Conservation (phyloP, 2,329 filamentous ascomycete species). For the Fusarium transvaalense region DNA sequence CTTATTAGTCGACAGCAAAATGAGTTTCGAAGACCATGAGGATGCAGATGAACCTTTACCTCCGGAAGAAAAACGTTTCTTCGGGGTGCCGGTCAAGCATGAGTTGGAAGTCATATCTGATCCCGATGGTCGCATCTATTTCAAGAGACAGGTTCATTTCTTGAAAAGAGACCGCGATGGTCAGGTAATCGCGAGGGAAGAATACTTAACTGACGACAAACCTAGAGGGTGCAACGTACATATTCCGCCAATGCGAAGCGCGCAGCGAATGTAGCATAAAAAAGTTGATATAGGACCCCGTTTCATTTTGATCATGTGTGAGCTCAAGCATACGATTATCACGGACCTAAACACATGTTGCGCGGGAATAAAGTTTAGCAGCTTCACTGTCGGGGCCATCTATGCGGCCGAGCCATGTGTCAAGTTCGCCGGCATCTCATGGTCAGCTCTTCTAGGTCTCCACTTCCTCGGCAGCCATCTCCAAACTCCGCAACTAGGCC, state of each 20-base stretch:
- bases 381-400: background rate
- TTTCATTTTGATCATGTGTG: background rate
- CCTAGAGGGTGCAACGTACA: background rate
- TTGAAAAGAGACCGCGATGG: background rate
- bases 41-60: rapidly evolving
- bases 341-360: no score
- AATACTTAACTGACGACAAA: conserved; percentile 12
- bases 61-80: conserved; percentile 1
- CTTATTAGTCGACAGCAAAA: background rate
- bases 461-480: background rate
- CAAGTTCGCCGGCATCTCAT: background rate
- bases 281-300: background rate
- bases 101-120: conserved; percentile 8
- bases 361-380: no score
- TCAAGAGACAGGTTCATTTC: conserved; percentile 9
- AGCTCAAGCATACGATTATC: background rate
- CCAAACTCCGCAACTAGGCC: background rate
- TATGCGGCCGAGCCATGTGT: background rate
- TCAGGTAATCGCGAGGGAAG: background rate
- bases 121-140: background rate
- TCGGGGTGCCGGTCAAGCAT: conserved; percentile 8
- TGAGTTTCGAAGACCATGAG: background rate
- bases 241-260: conserved; percentile 18
- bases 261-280: background rate
- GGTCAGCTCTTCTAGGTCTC: background rate